Evolutionary conservation across 2,329 filamentous ascomycete genomes (phyloP).

Genomic region (Botryotinia globosa): DNA sequence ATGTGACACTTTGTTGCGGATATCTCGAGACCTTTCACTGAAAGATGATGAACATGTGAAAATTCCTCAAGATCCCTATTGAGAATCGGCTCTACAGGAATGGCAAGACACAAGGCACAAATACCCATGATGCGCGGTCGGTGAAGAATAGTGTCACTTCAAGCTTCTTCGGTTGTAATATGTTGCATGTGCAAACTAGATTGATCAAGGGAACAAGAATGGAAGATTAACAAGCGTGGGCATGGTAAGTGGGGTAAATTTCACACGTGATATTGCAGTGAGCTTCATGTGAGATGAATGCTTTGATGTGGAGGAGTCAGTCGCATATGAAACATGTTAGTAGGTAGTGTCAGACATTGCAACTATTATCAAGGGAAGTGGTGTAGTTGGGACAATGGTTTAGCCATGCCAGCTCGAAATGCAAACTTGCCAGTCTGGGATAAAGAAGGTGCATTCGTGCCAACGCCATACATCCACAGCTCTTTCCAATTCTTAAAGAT

Average conservation of each 20-base stretch:
- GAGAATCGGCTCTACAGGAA: slow-evolving; percentile 4
- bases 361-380: neutral
- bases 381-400: neutral
- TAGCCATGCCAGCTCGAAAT: neutral
- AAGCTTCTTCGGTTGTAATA: neutral
- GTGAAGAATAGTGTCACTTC: neutral
- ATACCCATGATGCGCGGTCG: neutral
- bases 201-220: neutral
- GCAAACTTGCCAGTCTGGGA: neutral
- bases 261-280: slow-evolving; percentile 5
- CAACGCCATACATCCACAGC: neutral
- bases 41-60: slow-evolving; percentile 22
- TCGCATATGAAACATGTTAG: neutral
- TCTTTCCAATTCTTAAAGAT: neutral
- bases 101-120: neutral
- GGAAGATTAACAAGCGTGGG: neutral
- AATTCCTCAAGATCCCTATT: neutral
- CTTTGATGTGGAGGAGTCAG: neutral
- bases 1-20: slow-evolving; percentile 20
- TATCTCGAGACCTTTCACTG: slow-evolving; percentile 16
- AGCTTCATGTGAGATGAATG: neutral
- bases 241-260: slow-evolving; percentile 5
- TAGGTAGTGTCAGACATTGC: neutral
- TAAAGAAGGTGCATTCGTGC: neutral
- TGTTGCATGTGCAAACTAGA: neutral